A percentile compares a stretch with the other conserved stretches of the same genome.
Conservation (phyloP, 2,329 filamentous ascomycete genomes). For the Aspergillus brasiliensis region DNA sequence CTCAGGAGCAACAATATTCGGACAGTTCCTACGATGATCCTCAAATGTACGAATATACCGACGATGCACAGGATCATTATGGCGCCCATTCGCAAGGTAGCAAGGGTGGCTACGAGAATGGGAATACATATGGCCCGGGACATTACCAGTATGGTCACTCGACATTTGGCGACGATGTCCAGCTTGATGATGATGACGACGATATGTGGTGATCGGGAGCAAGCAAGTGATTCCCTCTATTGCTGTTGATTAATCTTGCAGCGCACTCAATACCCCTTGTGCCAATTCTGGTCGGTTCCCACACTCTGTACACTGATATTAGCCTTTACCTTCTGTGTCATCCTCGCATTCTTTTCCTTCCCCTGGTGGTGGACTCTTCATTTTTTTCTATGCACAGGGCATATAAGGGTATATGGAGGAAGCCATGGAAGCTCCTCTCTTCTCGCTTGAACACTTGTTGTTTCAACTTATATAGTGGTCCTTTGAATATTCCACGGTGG, state of each 20-base stretch:
- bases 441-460: conserved; percentile 12
- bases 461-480: conserved; percentile 24
- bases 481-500: conserved; percentile 14
- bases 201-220: conserved; percentile 51
- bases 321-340: conserved; percentile 7
- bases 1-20: conserved; percentile 36
- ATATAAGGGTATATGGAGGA: conserved; percentile 8
- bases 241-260: conserved; percentile 31
- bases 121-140: conserved; percentile 37
- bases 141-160: conserved; percentile 45
- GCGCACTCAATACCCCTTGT: conserved; percentile 36
- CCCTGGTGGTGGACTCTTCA: neutral
- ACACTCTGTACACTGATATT: conserved; percentile 34
- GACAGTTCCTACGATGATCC: conserved; percentile 53
- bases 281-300: conserved; percentile 25
- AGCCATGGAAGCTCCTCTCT: conserved; percentile 9
- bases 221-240: conserved; percentile 22
- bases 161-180: conserved; percentile 44
- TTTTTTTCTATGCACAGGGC: conserved; percentile 9
- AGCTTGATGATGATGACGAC: conserved; percentile 48
- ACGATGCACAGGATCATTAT: conserved; percentile 43
- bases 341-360: neutral
- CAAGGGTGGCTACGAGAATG: conserved; percentile 43
- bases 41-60: conserved; percentile 55
- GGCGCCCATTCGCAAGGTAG: conserved; percentile 40